phyloP scores from a whole-genome alignment of 768 basidiomycete genomes.

The Mycena chlorophos region DNA sequence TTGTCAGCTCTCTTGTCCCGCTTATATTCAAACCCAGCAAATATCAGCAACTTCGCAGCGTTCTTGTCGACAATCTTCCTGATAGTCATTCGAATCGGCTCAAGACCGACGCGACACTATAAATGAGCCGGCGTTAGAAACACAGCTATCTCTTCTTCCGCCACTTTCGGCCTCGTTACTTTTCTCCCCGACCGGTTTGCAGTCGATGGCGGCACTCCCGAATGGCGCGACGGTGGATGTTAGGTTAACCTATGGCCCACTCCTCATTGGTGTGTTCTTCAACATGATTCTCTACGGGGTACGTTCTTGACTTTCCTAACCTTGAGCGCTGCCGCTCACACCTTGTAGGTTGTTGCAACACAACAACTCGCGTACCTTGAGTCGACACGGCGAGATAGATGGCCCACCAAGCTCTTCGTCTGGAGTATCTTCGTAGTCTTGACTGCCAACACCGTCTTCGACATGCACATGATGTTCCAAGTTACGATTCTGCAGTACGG shows the following conservation, averaged over 20 bases:
- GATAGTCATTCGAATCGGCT: too few species aligned
- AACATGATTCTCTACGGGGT: slow-evolving; percentile 11
- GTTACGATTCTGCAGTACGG: slow-evolving; percentile 2
- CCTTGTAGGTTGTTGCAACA: background rate
- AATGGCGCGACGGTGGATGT: background rate
- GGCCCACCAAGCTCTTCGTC: background rate
- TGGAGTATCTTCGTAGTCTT: background rate
- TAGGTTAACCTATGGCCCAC: background rate
- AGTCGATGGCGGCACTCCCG: background rate
- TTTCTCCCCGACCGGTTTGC: background rate
- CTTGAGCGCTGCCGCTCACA: background rate
- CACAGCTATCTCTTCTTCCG: background rate
- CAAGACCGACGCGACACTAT: too few species aligned
- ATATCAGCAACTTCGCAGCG: too few species aligned
- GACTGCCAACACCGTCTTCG: slow-evolving; percentile 6
- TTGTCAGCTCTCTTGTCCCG: too few species aligned
- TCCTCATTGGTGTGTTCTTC: slow-evolving; percentile 7
- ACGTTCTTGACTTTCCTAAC: background rate
- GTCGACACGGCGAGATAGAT: background rate
- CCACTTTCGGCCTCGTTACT: background rate
- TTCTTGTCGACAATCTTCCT: too few species aligned
- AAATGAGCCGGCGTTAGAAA: too few species aligned
- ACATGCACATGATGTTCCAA: slow-evolving; percentile 3
- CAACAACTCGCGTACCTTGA: slow-evolving; percentile 4
- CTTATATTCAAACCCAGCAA: too few species aligned